Evolutionary conservation across 2,329 filamentous ascomycete genomes (phyloP), one percentile per base, ranked within the genome.

Genomic region (Zymoseptoria crescenta): DNA sequence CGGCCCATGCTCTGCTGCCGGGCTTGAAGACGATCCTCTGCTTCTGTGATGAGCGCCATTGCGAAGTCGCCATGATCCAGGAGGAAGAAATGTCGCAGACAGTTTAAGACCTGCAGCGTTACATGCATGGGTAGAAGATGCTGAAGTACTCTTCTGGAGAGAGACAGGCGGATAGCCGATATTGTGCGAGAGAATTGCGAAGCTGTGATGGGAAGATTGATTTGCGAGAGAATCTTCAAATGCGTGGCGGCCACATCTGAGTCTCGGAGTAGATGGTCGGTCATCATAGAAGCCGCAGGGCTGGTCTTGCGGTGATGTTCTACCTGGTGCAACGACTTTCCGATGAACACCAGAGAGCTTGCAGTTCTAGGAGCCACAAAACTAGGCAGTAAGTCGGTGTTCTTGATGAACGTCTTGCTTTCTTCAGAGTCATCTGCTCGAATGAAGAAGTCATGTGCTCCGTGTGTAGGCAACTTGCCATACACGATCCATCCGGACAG

Each of bases 31-130:
- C 86, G 87, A 57, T 87, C 84, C 65, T 96, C 91, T 0, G 93
- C 91, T 75, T 96, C 89, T 41, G 87, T 83, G 1, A 95, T 90
- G 27, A 99, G 75, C 0, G 88, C 87, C 74, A 94, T 86, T 20
- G 92, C 91, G 72, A 99, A 99, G 72, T 97, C 94, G 56, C 93
- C 93, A 35, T 90, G 83, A 0, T 88, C 87, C 0, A 99, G 80
- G 2, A 99, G 81, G 65, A 96, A 90, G 74, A 96, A 96, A 58
- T 94, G 87, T 53, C 92, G 83, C 1, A 96, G 79, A 8, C 96
- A 79, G 28, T 85, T 83, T 13, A 97, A 77, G 54, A 89, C 84
- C 64, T 94, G 87, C 5, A 90, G 77, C 3, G 96, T 91, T 67
- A 84, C 88, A 9, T 83, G 80, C 5, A 91, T 77, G 0, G 94